Conservation (phyloP, 805 yeast species). For the Jamesozyma rosinii region DNA sequence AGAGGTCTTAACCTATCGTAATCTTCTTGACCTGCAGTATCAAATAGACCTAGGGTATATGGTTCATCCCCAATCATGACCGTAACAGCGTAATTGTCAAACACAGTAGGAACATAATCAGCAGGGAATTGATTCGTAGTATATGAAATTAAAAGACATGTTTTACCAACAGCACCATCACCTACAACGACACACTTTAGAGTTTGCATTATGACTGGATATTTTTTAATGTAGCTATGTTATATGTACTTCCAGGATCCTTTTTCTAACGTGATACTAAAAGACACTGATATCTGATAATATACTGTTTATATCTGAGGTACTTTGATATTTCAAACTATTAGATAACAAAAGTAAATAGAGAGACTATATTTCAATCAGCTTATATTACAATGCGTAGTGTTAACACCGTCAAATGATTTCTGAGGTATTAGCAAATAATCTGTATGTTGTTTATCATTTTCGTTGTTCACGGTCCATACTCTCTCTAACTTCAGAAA, state of each 20-base stretch:
- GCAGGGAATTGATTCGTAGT: slow-evolving; percentile 96
- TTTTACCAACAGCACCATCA: slow-evolving; percentile 99
- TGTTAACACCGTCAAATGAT: too few species aligned
- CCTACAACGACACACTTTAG: slow-evolving; percentile 97
- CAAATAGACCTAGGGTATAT: slow-evolving; percentile 91
- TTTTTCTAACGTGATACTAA: too few species aligned
- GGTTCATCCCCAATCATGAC: slow-evolving; percentile 98
- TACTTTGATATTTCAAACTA: too few species aligned
- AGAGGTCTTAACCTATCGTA: slow-evolving; percentile 95
- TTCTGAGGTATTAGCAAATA: not conserved
- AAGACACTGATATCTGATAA: too few species aligned
- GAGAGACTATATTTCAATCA: too few species aligned
- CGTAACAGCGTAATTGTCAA: slow-evolving; percentile 89
- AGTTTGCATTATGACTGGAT: slow-evolving; percentile 34
- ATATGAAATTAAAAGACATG: slow-evolving; percentile 89
- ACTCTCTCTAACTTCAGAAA: not conserved
- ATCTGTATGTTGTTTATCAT: not conserved
- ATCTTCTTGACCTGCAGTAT: slow-evolving; percentile 99
- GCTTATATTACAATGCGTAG: too few species aligned
- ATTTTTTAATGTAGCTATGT: not conserved
- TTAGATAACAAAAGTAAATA: too few species aligned
- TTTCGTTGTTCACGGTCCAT: not conserved
- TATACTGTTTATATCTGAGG: too few species aligned
- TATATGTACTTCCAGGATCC: not conserved
- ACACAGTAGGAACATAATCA: slow-evolving; percentile 97